Base-by-base conservation (phyloP, 2,329 filamentous ascomycete genomes). In the Alternaria sp. region DNA sequence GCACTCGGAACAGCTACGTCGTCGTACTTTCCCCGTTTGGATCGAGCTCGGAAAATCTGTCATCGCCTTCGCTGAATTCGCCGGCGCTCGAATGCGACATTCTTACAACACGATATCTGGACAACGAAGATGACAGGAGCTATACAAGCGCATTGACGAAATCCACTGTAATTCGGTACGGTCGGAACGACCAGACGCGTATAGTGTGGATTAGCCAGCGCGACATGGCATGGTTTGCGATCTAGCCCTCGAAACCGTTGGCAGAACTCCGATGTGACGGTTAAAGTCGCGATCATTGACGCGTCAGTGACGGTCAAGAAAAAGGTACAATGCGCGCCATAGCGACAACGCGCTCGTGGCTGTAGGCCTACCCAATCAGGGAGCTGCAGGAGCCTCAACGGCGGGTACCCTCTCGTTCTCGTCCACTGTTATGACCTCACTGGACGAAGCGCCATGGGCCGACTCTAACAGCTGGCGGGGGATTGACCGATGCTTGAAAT, bases 371-470 rank as follows among this genome's bases (percentile, higher is more conserved):
- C 43, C 60, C 60, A 62, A 62, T 62, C 60, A 59, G 17, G 45
- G 40, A 12, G 49, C 15, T 3, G 13, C 43, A 26, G 40, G 19
- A 30, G 28, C 44, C 30, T 59, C 32, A 54, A 55, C 28, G 56
- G 60, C 59, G 59, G 59, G 55, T 50, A 49, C 50, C 44, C 28
- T 59, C 50, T 65, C 62, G 52, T 63, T 58, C 57, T 68, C 63
- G 59, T 64, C 54, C 54, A 66, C 51, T 59, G 32, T 63, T 60
- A 77, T 79, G 75, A 79, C 74, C 71, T 79, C 75, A 77, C 71
- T 76, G 68, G 28, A 66, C 70, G 72, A 70, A 69, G 68, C 59
- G 57, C 73, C 60, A 63, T 69, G 72, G 65, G 63, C 72, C 71
- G 69, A 68, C 66, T 64, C 65, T 44, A 49, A 36, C 50, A 70